Percentiles rank a stretch among this genome's conserved stretches.
These are phyloP conservation scores for Trichoderma polysporum DNA, from an alignment of 2,329 filamentous ascomycete genomes.

Conservation along the genomic window DNA sequence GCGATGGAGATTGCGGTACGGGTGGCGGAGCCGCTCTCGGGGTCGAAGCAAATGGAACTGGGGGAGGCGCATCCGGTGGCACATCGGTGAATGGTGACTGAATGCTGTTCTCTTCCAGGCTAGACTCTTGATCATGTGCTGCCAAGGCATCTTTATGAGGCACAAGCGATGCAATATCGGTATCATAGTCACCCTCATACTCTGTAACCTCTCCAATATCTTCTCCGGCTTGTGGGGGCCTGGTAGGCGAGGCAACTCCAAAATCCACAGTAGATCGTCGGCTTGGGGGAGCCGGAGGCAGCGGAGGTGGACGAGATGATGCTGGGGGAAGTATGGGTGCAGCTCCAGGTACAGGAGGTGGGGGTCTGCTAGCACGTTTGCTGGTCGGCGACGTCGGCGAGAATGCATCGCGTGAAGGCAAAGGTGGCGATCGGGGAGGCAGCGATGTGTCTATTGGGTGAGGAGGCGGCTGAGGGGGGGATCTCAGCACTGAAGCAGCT, in stretches of 20 bases:
- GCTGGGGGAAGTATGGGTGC: slow-evolving; percentile 47
- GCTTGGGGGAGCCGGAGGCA: slow-evolving; percentile 56
- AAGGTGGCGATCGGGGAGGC: slow-evolving; percentile 36
- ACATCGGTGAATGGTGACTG: slow-evolving; percentile 56
- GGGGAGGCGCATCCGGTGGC: slow-evolving; percentile 52
- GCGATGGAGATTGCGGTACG: slow-evolving; percentile 57
- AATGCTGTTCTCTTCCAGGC: slow-evolving; percentile 68
- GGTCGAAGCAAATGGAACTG: slow-evolving; percentile 52
- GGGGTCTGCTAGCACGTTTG: slow-evolving; percentile 57
- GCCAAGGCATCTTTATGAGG: slow-evolving; percentile 92
- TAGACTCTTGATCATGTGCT: slow-evolving; percentile 73
- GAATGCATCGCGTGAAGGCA: slow-evolving; percentile 41
- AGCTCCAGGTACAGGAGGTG: slow-evolving; percentile 60
- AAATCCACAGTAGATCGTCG: slow-evolving; percentile 61
- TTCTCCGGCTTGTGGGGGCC: slow-evolving; percentile 51
- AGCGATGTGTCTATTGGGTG: slow-evolving; percentile 23
- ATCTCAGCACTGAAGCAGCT: slow-evolving; percentile 32
- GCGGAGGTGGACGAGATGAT: slow-evolving; percentile 65
- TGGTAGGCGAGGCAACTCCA: slow-evolving; percentile 42
- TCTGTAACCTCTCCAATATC: slow-evolving; percentile 80
- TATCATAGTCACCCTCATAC: slow-evolving; percentile 97
- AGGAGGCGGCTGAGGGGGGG: slow-evolving; percentile 42
- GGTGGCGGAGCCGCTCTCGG: slow-evolving; percentile 65
- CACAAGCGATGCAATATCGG: slow-evolving; percentile 91
- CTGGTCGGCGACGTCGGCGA: slow-evolving; percentile 49